Percentiles rank a stretch among this genome's conserved stretches.
These are phyloP conservation scores for Lichina pygmaea DNA, from an alignment of 495 filamentous ascomycete species.

Conservation along the genomic window DNA sequence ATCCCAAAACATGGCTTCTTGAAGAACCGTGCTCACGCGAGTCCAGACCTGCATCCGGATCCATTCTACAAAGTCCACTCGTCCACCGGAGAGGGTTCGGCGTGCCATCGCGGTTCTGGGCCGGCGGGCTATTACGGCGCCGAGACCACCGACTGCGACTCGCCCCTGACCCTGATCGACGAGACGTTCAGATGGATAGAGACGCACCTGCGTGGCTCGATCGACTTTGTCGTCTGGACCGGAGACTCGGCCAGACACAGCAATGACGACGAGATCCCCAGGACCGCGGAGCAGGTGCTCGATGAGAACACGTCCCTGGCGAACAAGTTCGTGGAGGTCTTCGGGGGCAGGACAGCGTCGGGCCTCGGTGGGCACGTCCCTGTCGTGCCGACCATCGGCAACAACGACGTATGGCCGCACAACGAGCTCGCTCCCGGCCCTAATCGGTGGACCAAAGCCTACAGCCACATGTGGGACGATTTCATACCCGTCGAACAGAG, in stretches of 20 bases:
- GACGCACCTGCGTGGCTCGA: constrained; percentile 49
- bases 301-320: constrained; percentile 48
- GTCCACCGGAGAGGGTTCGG: constrained; percentile 32
- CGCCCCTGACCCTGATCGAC: constrained; percentile 53
- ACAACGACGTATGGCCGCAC: constrained; percentile 94
- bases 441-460: constrained; percentile 55
- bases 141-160: constrained; percentile 69
- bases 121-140: constrained; percentile 58
- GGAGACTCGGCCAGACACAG: constrained; percentile 91
- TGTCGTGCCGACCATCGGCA: constrained; percentile 73
- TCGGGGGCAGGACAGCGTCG: constrained; percentile 25
- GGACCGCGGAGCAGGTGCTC: constrained; percentile 44
- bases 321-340: constrained; percentile 47
- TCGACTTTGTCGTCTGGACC: constrained; percentile 96
- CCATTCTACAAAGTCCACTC: constrained; percentile 53
- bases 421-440: constrained; percentile 76
- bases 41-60: constrained; percentile 70
- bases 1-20: not conserved
- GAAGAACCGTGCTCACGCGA: not conserved
- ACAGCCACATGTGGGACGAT: constrained; percentile 43
- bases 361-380: constrained; percentile 40
- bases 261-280: constrained; percentile 63
- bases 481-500: constrained; percentile 89
- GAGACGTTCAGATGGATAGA: constrained; percentile 82
- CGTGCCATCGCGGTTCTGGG: constrained; percentile 60